phyloP scores from a whole-genome alignment of 1,284 basidiomycete genomes.

The Mycosarcoma maydis region DNA sequence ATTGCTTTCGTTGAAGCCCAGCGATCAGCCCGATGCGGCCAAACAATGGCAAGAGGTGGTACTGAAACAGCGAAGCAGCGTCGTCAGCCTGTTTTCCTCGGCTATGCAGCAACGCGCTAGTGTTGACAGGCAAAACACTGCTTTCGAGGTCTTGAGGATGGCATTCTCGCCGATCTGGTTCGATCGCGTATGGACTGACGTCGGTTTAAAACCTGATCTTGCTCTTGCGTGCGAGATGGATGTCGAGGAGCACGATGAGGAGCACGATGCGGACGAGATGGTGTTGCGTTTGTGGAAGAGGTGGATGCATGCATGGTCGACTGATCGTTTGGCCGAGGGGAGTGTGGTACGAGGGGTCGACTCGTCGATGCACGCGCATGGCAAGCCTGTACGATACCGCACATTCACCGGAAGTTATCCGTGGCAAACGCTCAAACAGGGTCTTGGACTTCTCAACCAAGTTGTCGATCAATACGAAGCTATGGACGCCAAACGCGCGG shows the following conservation, averaged over 20 bases:
- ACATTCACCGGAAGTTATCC: constrained; percentile 17
- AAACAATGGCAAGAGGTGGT: constrained; percentile 4
- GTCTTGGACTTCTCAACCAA: constrained; percentile 12
- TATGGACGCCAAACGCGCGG: background rate
- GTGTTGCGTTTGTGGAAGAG: constrained; percentile 34
- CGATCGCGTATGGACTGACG: constrained; percentile 11
- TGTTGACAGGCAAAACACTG: constrained; percentile 3
- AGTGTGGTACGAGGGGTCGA: background rate
- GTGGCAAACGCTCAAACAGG: constrained; percentile 34
- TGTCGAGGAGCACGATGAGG: too few species aligned
- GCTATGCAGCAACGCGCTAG: constrained; percentile 6
- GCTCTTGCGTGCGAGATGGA: too few species aligned
- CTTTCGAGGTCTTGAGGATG: constrained; percentile 13
- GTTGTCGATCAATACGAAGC: constrained; percentile 18
- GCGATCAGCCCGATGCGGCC: background rate
- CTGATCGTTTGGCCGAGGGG: constrained; percentile 6
- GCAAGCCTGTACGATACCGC: constrained; percentile 5
- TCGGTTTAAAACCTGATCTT: too few species aligned
- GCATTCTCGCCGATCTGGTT: constrained; percentile 12
- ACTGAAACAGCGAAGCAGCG: constrained; percentile 25
- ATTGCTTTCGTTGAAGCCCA: constrained; percentile 4
- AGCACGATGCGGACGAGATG: constrained; percentile 4
- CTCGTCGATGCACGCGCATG: too few species aligned
- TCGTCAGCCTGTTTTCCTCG: constrained; percentile 26
- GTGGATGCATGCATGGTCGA: constrained; percentile 29